These are phyloP conservation scores for Lodderomyces theae DNA, from an alignment of 1,139 yeast species.

Conservation along the genomic window DNA sequence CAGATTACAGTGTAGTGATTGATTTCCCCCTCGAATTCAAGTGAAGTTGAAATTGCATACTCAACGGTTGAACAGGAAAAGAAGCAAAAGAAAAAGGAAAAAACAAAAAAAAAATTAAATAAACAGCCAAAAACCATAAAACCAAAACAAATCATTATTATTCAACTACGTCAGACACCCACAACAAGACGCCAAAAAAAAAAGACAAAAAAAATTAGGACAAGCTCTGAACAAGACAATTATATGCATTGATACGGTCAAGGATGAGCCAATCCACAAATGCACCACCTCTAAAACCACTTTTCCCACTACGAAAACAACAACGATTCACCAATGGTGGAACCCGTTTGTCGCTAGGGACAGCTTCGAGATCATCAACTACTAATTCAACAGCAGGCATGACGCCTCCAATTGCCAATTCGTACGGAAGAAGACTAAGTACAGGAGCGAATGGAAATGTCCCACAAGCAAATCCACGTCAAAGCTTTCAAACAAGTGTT, in stretches of 20 bases:
- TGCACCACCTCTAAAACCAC: conserved; percentile 4
- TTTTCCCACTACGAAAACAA: conserved; percentile 7
- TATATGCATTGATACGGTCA: conserved; percentile 1
- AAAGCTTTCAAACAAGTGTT: conserved; percentile 4
- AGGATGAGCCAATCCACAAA: conserved; percentile 7
- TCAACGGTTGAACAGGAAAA: too few relatives aligned
- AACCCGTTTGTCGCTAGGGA: conserved; percentile 1
- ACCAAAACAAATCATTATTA: too few relatives aligned
- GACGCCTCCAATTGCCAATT: background rate
- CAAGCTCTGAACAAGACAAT: background rate
- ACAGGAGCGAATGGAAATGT: conserved; percentile 9
- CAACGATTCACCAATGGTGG: conserved; percentile 4
- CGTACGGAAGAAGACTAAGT: conserved; percentile 2
- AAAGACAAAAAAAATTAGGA: background rate
- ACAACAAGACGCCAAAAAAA: background rate
- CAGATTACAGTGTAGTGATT: too few relatives aligned
- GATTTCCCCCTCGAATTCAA: too few relatives aligned
- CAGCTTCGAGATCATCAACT: conserved; percentile 3
- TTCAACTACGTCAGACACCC: too few relatives aligned
- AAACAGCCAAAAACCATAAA: too few relatives aligned
- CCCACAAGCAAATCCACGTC: conserved; percentile 6
- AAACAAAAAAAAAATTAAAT: too few relatives aligned
- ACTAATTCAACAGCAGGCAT: background rate
- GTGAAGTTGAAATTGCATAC: too few relatives aligned
- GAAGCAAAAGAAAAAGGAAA: too few relatives aligned